Percentiles rank a stretch among this genome's conserved stretches.
These are phyloP conservation scores for Pelargonium citronellum DNA, from an alignment of 441 rosid species.

Conservation along the genomic window DNA sequence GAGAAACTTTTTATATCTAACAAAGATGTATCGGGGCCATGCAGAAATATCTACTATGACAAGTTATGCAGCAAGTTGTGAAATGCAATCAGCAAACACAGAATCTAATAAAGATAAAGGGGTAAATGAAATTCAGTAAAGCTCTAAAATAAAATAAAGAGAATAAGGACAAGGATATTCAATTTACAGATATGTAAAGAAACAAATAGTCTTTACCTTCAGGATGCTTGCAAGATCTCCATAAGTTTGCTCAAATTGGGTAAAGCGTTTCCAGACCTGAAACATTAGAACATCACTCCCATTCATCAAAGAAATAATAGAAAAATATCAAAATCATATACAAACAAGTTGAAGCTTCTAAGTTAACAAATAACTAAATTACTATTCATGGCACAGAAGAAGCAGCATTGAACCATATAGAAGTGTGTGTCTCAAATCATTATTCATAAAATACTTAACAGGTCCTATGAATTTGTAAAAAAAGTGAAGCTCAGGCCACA, in stretches of 20 bases:
- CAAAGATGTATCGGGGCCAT: background rate
- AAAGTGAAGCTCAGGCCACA: background rate
- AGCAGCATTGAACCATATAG: background rate
- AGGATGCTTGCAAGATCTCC: constrained; percentile 89
- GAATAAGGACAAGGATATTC: constrained; percentile 5
- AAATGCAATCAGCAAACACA: background rate
- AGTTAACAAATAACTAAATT: background rate
- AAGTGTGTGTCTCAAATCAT: background rate
- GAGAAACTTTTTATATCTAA: background rate
- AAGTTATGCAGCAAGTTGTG: background rate
- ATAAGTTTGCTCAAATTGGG: constrained; percentile 83
- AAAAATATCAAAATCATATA: background rate
- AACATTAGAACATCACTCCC: constrained; percentile 17
- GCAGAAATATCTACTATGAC: background rate
- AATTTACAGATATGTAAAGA: constrained; percentile 8
- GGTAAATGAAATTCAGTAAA: background rate
- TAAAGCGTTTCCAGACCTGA: constrained; percentile 86
- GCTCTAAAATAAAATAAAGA: constrained; percentile 6
- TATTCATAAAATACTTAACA: background rate
- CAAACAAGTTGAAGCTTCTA: background rate
- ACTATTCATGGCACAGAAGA: background rate
- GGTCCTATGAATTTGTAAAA: background rate
- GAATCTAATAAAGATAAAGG: background rate
- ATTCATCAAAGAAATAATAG: background rate
- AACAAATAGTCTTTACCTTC: constrained; percentile 51